Base-by-base conservation (phyloP, 2,329 filamentous ascomycete genomes). In the Trichophyton schoenleinii region DNA sequence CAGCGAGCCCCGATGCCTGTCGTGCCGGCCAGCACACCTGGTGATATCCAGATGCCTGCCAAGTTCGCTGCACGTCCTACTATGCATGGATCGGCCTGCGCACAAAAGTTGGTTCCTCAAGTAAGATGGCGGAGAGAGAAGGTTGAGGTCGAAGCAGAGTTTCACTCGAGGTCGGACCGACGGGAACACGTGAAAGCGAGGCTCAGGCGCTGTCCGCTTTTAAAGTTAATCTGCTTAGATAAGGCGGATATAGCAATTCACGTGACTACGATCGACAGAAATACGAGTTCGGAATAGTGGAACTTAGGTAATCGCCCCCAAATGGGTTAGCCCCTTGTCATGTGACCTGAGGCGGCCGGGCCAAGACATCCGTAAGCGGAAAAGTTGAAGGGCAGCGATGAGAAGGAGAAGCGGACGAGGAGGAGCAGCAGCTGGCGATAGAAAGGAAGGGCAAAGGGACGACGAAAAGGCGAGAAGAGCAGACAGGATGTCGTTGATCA, bases 401-500 rank as follows among this genome's bases (percentile, higher is more conserved):
- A 53, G 49, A 53, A n/a, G 28, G 11, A 53, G 49, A 53, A 28
- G 49, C 5, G 13, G 20, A 11, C 3, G 48, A 53, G 15, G 9
- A 18, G 18, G 9, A 11, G 9, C 20, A 49, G 34, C 8, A 28
- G 25, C 25, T 28, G 25, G 25, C 25, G 28, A 31, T 31, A 52
- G 20, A 28, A 18, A 25, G 18, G 3, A 36, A 15, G 15, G 34
- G 28, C 20, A 36, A 28, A 36, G n/a, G 13, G 8, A 53, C 3
- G 8, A 53, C 3, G 15, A 20, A 36, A 15, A 36, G 6, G 28
- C 6, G 1, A 8, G 18, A 18, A 15, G 8, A 20, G 28, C 2
- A n/a, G 52, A 31, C 22, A 38, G n/a, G 65, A 88, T 89, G 86
- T 81, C 87, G 64, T 79, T 87, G 63, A 84, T 86, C 64, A 82